A percentile compares a stretch with the other conserved stretches of the same genome.
Conservation (phyloP, 75 land plant species). For the Pinus taeda region DNA sequence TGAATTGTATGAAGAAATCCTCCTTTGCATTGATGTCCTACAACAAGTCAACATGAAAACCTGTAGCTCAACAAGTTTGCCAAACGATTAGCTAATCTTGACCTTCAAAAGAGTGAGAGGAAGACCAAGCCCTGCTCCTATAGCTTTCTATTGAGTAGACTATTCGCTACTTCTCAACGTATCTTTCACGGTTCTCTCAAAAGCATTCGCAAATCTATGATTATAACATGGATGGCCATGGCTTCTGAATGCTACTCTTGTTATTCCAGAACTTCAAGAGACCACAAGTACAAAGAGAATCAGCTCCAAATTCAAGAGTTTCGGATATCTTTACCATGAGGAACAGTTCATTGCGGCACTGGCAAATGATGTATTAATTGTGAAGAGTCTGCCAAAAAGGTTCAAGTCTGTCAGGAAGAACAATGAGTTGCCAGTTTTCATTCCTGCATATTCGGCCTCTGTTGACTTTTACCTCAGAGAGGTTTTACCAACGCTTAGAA, state of each 20-base stretch:
- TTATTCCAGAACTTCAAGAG: slow-evolving; percentile 78
- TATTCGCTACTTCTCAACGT: too few relatives aligned
- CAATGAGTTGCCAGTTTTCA: slow-evolving; percentile 44
- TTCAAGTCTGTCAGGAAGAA: slow-evolving; percentile 46
- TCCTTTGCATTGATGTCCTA: too few relatives aligned
- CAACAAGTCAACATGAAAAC: too few relatives aligned
- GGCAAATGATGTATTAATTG: slow-evolving; percentile 32
- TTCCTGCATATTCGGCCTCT: slow-evolving; percentile 32
- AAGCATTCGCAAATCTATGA: too few relatives aligned
- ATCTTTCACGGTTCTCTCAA: too few relatives aligned
- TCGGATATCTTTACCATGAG: slow-evolving; percentile 45
- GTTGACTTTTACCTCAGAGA: slow-evolving; percentile 45
- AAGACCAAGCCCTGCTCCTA: too few relatives aligned
- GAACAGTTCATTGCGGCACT: slow-evolving; percentile 41
- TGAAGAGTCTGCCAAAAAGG: slow-evolving; percentile 42
- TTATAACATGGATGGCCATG: too few relatives aligned
- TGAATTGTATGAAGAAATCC: too few relatives aligned
- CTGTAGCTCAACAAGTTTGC: too few relatives aligned
- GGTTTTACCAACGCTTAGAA: slow-evolving; percentile 54
- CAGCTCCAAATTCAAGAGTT: slow-evolving; percentile 48
- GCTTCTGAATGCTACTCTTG: slow-evolving; percentile 80
- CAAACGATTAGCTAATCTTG: too few relatives aligned
- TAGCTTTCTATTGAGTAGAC: too few relatives aligned
- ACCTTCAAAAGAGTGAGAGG: too few relatives aligned
- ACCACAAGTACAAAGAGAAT: slow-evolving; percentile 65